Base-by-base conservation (phyloP, 1,284 basidiomycete species). In the Abortiporus biennis region DNA sequence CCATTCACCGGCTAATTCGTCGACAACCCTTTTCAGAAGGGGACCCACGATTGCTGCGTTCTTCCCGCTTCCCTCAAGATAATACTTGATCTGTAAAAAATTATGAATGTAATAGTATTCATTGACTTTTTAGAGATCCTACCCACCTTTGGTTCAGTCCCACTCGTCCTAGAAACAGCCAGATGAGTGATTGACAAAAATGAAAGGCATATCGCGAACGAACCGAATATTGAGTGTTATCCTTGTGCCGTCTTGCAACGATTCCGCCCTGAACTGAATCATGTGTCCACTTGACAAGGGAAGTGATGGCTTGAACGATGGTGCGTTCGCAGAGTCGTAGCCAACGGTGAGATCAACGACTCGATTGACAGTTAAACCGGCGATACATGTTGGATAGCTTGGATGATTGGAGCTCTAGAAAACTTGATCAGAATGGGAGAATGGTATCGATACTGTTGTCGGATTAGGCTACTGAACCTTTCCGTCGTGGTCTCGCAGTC, bases 91-190 rank as follows among this genome's bases (percentile, higher is more conserved):
- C 83, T 87, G 44, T 12, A 36, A 15, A 12, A 30, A 25, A 4
- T 44, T 29, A 20, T 25, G 42, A 33, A 39, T 6, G 31, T 20
- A 17, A 27, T 15, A 43, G 3, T 24, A 19, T n/a, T 12, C n/a
- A 29, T 38, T 17, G 4, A 16, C 12, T 9, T 8, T 36, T 13
- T 25, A 33, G 22, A 44, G 9, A 16, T 13, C 13, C 1, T 17
- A 30, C 54, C 34, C 54, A 83, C 85, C 76, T 92, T 92, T 0
- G 89, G 89, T 54, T 92, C 90, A 6, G 90, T 92, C 9, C 90
- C 90, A 52, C 85, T 88, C 23, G 86, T 91, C 46, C 88, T 86
- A 42, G 9, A 39, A 3, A 17, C 41, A 15, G 11, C 5, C 3
- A 2, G 6, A 25, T 24, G 12, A 23, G 13, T 36, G 11, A 47